These are phyloP conservation scores for Pythium folliculosum DNA, from an alignment of 352 stramenopile genomes.

Conservation along the genomic window DNA sequence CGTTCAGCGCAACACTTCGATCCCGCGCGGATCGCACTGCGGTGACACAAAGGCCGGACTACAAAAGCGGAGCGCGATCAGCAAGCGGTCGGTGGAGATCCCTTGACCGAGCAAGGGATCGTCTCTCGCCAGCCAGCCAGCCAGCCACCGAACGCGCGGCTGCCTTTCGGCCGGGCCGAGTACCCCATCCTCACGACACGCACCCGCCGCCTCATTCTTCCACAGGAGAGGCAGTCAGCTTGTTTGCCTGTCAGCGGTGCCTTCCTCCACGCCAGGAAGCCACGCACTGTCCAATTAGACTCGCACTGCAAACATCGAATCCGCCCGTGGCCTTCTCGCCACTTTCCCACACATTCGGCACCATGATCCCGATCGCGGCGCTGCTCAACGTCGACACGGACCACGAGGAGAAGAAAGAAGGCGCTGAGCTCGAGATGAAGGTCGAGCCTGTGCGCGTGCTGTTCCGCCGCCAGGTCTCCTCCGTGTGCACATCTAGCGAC, in stretches of 20 bases:
- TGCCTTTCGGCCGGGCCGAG: neutral
- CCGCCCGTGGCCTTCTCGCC: neutral
- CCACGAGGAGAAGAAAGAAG: constrained; percentile 18
- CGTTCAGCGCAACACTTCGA: neutral
- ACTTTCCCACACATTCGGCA: neutral
- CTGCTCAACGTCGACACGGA: constrained; percentile 24
- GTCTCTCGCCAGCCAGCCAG: neutral
- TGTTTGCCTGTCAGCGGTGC: neutral
- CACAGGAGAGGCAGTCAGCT: constrained; percentile 1
- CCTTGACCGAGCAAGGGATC: neutral
- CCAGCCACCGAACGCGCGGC: neutral
- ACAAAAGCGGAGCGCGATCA: constrained; percentile 20
- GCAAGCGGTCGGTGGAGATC: constrained; percentile 8
- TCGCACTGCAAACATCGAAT: constrained; percentile 3
- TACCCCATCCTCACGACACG: neutral
- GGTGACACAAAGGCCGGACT: constrained; percentile 16
- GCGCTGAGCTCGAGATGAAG: constrained; percentile 14
- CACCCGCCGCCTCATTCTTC: neutral
- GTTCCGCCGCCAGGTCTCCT: constrained; percentile 20
- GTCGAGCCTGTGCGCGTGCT: constrained; percentile 13
- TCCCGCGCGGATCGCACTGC: neutral
- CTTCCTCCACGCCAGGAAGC: neutral
- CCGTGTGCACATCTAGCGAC: constrained; percentile 21
- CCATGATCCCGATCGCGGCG: constrained; percentile 27
- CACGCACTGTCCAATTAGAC: constrained; percentile 22